Conservation (phyloP, 2,329 filamentous ascomycete species). For the Neofusicoccum kwambonambiense region DNA sequence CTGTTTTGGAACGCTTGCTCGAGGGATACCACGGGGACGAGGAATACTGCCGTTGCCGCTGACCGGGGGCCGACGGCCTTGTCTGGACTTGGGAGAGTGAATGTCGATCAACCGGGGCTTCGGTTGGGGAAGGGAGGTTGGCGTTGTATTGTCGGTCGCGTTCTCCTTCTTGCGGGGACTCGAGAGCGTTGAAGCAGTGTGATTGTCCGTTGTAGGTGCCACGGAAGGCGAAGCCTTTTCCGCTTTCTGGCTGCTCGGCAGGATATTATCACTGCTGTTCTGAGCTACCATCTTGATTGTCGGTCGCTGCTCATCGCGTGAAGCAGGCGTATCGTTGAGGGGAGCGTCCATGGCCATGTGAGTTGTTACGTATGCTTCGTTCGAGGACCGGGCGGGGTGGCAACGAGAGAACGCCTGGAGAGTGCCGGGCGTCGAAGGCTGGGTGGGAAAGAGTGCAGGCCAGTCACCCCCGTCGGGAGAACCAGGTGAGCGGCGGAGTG, state of each 20-base stretch:
- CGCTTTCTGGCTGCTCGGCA: not conserved
- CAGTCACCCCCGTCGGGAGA: constrained; percentile 29
- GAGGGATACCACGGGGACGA: not conserved
- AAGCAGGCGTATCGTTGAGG: not conserved
- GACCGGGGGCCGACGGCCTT: not conserved
- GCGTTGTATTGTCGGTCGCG: not conserved
- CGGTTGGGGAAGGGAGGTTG: not conserved
- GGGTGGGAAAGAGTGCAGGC: constrained; percentile 27
- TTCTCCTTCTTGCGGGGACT: not conserved
- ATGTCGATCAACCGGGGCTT: constrained; percentile 5
- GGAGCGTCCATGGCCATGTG: not conserved
- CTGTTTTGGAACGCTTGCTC: not conserved
- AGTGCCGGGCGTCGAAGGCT: not conserved
- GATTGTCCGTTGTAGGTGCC: not conserved
- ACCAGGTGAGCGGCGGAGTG: constrained; percentile 23
- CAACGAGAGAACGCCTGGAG: not conserved
- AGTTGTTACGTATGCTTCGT: not conserved
- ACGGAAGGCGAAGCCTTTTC: not conserved
- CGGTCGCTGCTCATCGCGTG: not conserved
- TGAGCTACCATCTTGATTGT: constrained; percentile 19
- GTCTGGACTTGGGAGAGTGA: not conserved
- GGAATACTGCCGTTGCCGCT: constrained; percentile 1
- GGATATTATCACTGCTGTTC: constrained; percentile 20
- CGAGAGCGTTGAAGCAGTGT: not conserved
- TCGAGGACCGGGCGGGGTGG: not conserved